These are phyloP conservation scores for Pelagomonas calceolata DNA, from an alignment of 108 stramenopile genomes.

Conservation along the genomic window DNA sequence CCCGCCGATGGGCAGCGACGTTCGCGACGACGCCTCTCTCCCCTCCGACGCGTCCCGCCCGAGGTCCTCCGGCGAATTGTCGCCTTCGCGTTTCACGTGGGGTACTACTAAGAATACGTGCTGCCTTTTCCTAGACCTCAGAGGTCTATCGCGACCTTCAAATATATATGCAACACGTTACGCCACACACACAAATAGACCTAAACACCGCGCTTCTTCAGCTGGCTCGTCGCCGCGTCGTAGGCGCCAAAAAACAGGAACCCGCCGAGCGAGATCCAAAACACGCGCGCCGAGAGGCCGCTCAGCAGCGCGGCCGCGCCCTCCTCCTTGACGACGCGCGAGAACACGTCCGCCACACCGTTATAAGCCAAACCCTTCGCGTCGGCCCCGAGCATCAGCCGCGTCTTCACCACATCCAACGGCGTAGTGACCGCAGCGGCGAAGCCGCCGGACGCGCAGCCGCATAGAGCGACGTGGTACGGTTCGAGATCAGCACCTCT, in stretches of 20 bases:
- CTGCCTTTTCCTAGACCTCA: too few relatives aligned
- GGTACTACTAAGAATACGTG: too few relatives aligned
- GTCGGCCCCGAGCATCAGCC: constrained; percentile 33
- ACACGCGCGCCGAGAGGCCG: constrained; percentile 83
- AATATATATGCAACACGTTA: too few relatives aligned
- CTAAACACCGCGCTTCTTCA: too few relatives aligned
- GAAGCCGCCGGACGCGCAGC: constrained; percentile 39
- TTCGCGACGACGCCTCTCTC: too few relatives aligned
- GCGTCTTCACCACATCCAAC: constrained; percentile 51
- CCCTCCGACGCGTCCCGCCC: too few relatives aligned
- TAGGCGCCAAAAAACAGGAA: constrained; percentile 98
- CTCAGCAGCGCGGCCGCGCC: constrained; percentile 49
- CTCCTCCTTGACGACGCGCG: constrained; percentile 26
- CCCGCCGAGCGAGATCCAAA: constrained; percentile 96
- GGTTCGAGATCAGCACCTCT: constrained; percentile 21
- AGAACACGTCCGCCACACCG: constrained; percentile 28
- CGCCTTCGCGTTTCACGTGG: too few relatives aligned
- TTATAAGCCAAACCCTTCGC: constrained; percentile 18
- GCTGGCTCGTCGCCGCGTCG: constrained; percentile 26
- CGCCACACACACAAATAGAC: too few relatives aligned
- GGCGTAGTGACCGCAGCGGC: constrained; percentile 52
- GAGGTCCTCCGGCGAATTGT: too few relatives aligned
- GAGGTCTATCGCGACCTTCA: too few relatives aligned
- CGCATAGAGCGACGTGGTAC: constrained; percentile 45
- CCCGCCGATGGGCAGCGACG: too few relatives aligned